These are phyloP conservation scores for Ophiostoma fasciatum DNA, from an alignment of 2,329 filamentous ascomycete species.

Conservation along the genomic window DNA sequence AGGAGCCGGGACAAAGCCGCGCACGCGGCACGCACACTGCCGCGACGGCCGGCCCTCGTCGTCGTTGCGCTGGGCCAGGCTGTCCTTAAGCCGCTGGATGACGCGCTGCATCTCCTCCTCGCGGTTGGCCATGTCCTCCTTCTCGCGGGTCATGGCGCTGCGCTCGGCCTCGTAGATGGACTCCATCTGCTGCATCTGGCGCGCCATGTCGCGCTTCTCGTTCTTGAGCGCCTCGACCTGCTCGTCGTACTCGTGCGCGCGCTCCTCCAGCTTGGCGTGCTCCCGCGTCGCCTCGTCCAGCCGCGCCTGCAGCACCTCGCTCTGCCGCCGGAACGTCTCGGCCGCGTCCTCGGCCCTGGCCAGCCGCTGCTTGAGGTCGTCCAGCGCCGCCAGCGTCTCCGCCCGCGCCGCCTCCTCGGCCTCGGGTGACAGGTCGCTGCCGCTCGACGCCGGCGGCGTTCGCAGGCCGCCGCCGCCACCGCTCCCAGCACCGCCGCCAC, in stretches of 20 bases:
- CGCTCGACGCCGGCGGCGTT: no score
- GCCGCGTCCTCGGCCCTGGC: constrained; percentile 64
- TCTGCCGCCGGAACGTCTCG: constrained; percentile 71
- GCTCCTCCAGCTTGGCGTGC: constrained; percentile 77
- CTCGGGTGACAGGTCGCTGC: no score
- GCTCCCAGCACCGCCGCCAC: constrained; percentile 65
- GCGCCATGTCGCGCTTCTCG: constrained; percentile 69
- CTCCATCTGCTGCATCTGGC: constrained; percentile 83
- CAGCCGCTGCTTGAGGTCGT: constrained; percentile 72
- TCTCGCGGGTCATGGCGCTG: constrained; percentile 75
- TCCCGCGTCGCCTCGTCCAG: constrained; percentile 76
- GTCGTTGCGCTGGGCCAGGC: constrained; percentile 60
- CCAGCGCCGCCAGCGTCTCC: constrained; percentile 62
- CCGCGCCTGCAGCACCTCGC: constrained; percentile 68
- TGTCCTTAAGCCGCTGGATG: constrained; percentile 85
- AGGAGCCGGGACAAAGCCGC: no score
- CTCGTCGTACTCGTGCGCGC: constrained; percentile 73
- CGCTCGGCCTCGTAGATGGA: constrained; percentile 84
- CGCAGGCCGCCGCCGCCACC: no score
- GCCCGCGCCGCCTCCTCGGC: constrained; percentile 61
- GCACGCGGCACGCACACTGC: constrained; percentile 29
- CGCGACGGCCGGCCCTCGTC: constrained; percentile 44
- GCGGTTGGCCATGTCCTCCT: constrained; percentile 68
- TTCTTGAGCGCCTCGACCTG: constrained; percentile 66
- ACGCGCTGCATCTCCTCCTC: constrained; percentile 86